Percentiles rank a stretch among this genome's conserved stretches.
phyloP scores from a whole-genome alignment of 805 yeast genomes.

The Kazachstania viticola region DNA sequence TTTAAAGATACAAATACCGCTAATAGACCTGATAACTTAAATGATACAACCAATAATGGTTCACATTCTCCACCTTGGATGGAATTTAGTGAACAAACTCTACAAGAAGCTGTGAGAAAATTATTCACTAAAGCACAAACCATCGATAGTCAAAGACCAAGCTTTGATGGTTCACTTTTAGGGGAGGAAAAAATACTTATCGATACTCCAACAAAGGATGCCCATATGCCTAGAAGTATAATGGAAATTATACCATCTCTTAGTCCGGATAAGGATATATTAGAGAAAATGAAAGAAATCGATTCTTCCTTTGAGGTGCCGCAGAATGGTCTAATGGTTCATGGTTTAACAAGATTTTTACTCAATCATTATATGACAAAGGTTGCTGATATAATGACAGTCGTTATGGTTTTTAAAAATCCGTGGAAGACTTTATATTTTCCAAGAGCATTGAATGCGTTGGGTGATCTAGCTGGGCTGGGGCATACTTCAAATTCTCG shows the following conservation, averaged over 20 bases:
- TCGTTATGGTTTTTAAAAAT: slow-evolving; percentile 54
- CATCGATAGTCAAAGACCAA: too few relatives aligned
- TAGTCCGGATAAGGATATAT: slow-evolving; percentile 10
- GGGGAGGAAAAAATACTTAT: slow-evolving; percentile 4
- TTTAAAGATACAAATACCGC: too few relatives aligned
- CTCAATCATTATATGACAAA: slow-evolving; percentile 58
- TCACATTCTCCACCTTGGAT: too few relatives aligned
- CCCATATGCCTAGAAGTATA: slow-evolving; percentile 15
- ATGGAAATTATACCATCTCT: slow-evolving; percentile 13
- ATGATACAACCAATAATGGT: too few relatives aligned
- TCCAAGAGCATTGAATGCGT: slow-evolving; percentile 68
- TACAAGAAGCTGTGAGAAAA: too few relatives aligned
- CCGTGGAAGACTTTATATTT: slow-evolving; percentile 80
- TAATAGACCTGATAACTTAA: too few relatives aligned
- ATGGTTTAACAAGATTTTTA: slow-evolving; percentile 59
- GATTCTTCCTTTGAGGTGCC: slow-evolving; percentile 34
- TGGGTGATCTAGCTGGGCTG: slow-evolving; percentile 64
- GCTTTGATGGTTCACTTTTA: too few relatives aligned
- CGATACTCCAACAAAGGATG: slow-evolving; percentile 6
- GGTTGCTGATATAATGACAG: slow-evolving; percentile 70
- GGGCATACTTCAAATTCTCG: slow-evolving; percentile 67
- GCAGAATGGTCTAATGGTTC: slow-evolving; percentile 43
- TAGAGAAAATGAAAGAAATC: slow-evolving; percentile 4
- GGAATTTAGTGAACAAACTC: too few relatives aligned
- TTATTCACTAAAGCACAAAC: too few relatives aligned